Base-by-base conservation (phyloP, 106 monocot genomes). In the Phalaenopsis equestris region DNA sequence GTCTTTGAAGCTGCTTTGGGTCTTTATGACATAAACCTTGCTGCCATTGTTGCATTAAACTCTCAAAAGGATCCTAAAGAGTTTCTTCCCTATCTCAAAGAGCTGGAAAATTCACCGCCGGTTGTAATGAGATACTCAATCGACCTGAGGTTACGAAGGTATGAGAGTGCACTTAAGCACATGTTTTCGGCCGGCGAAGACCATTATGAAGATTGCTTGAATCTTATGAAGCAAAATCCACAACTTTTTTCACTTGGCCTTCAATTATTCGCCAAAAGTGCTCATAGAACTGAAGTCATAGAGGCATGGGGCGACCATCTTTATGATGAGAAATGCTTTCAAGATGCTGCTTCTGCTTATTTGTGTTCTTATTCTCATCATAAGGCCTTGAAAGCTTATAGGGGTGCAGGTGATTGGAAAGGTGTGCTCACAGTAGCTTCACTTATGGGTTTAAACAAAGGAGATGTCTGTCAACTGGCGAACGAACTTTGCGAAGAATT, bases 51-150 rank as follows among this genome's bases (percentile, higher is more conserved):
- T 24, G 98, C 98, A 73, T 77, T 99, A 23, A 93, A 99, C 73
- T 99, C 99, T 80, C 92, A 95, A 75, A 99, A 95, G 81, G 99
- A 99, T 86, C 99, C 99, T 30, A 99, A 99, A 81, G 99, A 99
- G 76, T 99, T 95, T 75, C 84, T 99, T 76, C 95, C 99, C 75
- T 99, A 84, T 76, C 92, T 99, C 64, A 90, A 81, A 81, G 84
- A 86, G 70, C 87, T 99, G 41, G 91, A 95, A 75, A 57, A 82
- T 30, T 81, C 95, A 76, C 80, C 87, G 48, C 90, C 91, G 47
- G 68, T 75, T 68, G 81, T 95, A 23, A 95, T 91, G 99, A 86
- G 73, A 77, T 89, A 95, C 76, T 91, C 64, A 52, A 91, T 99
- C 79, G 95, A 99, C 86, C 83, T 95, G 77, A 93, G 83, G 79